Conservation (phyloP, 768 basidiomycete genomes). For the Lactifluus volemus region DNA sequence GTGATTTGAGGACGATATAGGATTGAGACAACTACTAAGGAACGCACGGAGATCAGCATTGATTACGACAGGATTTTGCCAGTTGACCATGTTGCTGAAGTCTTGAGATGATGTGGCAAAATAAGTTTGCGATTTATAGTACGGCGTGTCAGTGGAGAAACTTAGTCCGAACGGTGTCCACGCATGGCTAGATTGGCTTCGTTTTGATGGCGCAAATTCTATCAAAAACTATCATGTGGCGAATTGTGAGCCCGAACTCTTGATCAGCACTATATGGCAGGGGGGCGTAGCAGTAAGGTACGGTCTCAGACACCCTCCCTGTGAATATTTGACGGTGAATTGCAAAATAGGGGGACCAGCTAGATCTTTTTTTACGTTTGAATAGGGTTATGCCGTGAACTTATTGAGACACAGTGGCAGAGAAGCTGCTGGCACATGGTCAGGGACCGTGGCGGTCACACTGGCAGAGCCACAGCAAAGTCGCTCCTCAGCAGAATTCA, state of each 20-base stretch:
- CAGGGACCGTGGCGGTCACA: no score
- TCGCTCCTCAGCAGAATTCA: no score
- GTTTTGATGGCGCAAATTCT: background rate
- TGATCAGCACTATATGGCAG: background rate
- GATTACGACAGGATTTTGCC: background rate
- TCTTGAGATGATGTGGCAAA: background rate
- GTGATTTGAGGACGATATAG: background rate
- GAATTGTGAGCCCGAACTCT: background rate
- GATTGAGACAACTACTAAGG: background rate
- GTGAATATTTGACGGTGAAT: background rate
- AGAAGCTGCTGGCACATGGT: no score
- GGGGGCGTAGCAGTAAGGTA: background rate
- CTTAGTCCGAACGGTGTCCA: background rate
- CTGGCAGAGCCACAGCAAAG: no score
- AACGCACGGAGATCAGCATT: background rate
- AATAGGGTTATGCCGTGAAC: no score
- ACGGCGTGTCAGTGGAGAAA: background rate
- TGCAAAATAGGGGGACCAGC: background rate
- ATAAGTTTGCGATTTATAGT: background rate
- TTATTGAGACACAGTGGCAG: no score
- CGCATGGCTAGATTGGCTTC: background rate
- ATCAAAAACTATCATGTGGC: background rate
- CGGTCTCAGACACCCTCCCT: background rate
- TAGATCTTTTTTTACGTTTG: background rate
- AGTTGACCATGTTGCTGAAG: constrained; percentile 4